Base-by-base conservation (phyloP, 768 basidiomycete species). In the Suillus lakei region DNA sequence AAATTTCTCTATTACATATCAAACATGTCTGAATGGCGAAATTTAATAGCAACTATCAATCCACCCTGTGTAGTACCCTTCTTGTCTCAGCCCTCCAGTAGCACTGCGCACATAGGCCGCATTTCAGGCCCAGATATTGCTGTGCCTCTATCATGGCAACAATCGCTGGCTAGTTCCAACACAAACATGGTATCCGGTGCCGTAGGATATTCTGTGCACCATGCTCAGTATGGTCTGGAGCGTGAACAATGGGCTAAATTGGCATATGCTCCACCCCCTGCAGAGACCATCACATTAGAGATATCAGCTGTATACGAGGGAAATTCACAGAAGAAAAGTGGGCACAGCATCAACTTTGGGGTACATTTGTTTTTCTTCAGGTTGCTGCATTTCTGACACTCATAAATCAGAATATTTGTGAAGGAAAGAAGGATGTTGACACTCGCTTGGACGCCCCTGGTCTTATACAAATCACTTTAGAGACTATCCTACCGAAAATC, bases 31-130 rank as follows among this genome's bases (percentile, higher is more conserved):
- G 44, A 46, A 46, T 46, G 8, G n/a, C 44, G 9, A 46, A 46
- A 46, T n/a, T 46, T 28, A 54, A 54, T 39, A 63, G 62, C 51
- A 15, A 26, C 62, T 26, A 32, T 63, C 16, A 55, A 55, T 41
- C 62, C 62, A 23, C 62, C 62, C 10, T 28, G 44, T 10, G n/a
- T 46, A 10, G 10, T 46, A n/a, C 44, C 44, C 21, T 46, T 46
- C 44, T 46, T 46, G 9, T 46, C 44, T 46, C 44, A 46, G 44
- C 44, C 44, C 44, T 46, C 44, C 21, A 46, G n/a, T 46, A 46
- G 44, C 44, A n/a, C n/a, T 46, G 44, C 44, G 4, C n/a, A n/a
- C 44, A 46, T 46, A 12, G n/a, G n/a, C 44, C n/a, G n/a, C 44
- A 39, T 39, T 39, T 39, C 38, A 39, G 43, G 43, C 43, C 43